Conservation (phyloP, 306 rosid genomes). For the Prunus armeniaca region DNA sequence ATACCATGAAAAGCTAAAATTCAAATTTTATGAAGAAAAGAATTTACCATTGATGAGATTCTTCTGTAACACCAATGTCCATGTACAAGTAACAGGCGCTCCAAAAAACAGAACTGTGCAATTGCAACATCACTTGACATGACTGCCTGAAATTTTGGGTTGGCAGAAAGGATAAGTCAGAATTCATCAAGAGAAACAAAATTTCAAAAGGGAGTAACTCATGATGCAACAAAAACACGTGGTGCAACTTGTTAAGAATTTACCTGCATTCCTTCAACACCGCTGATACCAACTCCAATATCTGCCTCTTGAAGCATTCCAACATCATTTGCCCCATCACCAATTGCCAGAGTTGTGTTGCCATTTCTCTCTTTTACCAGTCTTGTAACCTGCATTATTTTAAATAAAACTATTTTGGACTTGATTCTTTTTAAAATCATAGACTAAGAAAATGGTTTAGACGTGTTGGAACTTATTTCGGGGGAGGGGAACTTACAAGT, state of each 20-base stretch:
- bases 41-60: conserved; percentile 85
- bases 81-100: conserved; percentile 92
- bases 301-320: conserved; percentile 99
- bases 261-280: conserved; percentile 99
- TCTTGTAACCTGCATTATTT: conserved; percentile 63
- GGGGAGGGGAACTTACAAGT: conserved; percentile 51
- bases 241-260: conserved; percentile 19
- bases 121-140: conserved; percentile 98
- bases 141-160: conserved; percentile 66
- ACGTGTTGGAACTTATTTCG: neutral
- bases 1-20: neutral
- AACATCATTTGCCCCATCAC: conserved; percentile 99
- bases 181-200: neutral
- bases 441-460: neutral
- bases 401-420: neutral
- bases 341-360: conserved; percentile 83
- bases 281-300: conserved; percentile 93
- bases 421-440: neutral
- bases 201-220: conserved; percentile 2
- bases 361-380: conserved; percentile 73
- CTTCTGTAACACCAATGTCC: conserved; percentile 99
- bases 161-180: conserved; percentile 14
- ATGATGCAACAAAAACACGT: neutral
- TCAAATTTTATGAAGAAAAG: neutral
- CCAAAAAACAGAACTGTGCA: conserved; percentile 88